A percentile compares a stretch with the other conserved stretches of the same genome.
These are phyloP conservation scores for Debaryomyces prosopidis DNA, from an alignment of 805 yeast genomes.

Conservation along the genomic window DNA sequence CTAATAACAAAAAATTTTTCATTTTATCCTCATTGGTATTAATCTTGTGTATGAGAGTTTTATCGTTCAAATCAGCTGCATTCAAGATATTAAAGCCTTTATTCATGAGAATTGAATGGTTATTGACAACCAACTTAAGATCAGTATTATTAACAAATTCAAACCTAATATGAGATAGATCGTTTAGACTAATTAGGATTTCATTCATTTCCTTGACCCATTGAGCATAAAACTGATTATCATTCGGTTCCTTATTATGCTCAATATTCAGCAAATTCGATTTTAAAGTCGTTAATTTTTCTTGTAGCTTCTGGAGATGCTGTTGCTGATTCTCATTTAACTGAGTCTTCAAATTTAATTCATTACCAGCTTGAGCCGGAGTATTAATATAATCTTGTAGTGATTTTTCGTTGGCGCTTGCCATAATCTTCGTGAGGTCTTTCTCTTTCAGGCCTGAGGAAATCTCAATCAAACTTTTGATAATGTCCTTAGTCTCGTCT, in stretches of 20 bases:
- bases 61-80: neutral
- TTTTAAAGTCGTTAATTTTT: constrained; percentile 2
- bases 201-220: constrained; percentile 25
- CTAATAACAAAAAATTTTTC: neutral
- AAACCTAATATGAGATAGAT: neutral
- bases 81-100: neutral
- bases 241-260: constrained; percentile 3
- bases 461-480: constrained; percentile 3
- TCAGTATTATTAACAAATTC: constrained; percentile 2
- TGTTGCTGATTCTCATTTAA: constrained; percentile 7
- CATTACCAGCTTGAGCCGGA: constrained; percentile 5
- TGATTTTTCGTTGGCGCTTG: neutral
- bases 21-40: neutral
- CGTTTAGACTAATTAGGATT: constrained; percentile 13
- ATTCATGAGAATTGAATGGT: neutral
- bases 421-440: neutral
- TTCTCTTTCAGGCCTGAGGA: neutral
- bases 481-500: constrained; percentile 8
- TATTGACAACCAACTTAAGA: constrained; percentile 1
- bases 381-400: neutral
- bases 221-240: constrained; percentile 17
- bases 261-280: constrained; percentile 1
- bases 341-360: constrained; percentile 5
- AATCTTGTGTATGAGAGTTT: neutral
- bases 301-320: constrained; percentile 2